Evolutionary conservation across 257 asterid species (phyloP), one percentile per base, ranked within the genome.

Genomic region (Solanum medicagineum): DNA sequence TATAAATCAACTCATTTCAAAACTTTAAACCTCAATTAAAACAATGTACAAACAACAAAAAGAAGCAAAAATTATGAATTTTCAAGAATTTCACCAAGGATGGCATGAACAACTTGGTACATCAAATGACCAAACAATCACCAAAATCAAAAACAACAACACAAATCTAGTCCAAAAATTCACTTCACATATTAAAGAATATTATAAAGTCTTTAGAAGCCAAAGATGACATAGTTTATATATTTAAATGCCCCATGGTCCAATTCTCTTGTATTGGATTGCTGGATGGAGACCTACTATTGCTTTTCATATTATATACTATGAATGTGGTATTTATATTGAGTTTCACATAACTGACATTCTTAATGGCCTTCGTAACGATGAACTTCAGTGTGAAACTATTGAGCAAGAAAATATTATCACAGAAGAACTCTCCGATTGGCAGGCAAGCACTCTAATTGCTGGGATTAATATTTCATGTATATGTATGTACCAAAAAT

Each of bases 271-370:
- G 68, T 91, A 90, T 36, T 95, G 98, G 98, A 90, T 95, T 69
- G 93, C 92, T 10, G 98, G 99, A 2, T 94, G 97, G 98, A 91
- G 99, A 2, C 98, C 99, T 59, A 95, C 98, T 89, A 93, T 93
- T 65, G 95, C 94, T 22, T 94, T 94, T 85, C 98, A 95, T 89
- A 86, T 95, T 22, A 70, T 94, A 22, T 94, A 95, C 84, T 87
- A 98, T 1, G 97, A 95, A 88, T 89, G 93, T 5, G 90, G 97
- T 91, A 90, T 95, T 53, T 86, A 89, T 45, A 93, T 95, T 44
- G 95, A 95, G 91, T 77, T 92, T 19, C 95, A 89, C 70, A 93
- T 94, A 55, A 29, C 85, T 26, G 95, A 94, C 7, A 90, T 93
- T 15, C 92, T 94, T 11, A 90, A 91, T 0, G 97, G 98, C 0